phyloP scores from a whole-genome alignment of 2,329 filamentous ascomycete species.

The Fusarium sp. region DNA sequence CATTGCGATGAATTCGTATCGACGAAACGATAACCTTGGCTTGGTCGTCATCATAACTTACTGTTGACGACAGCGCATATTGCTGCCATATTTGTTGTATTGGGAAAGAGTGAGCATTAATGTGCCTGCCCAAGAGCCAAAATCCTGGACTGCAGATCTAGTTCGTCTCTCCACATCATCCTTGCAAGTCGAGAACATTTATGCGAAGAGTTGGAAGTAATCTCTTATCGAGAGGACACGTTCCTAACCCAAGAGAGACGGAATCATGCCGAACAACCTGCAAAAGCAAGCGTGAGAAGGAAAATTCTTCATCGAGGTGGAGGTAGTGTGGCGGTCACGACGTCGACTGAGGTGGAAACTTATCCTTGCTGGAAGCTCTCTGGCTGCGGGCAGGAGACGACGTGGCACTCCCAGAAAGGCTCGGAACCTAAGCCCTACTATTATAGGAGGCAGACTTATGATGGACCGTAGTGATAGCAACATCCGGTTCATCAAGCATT shows the following conservation, averaged over 20 bases:
- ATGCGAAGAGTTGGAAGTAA: conserved; percentile 29
- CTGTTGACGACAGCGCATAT: conserved; percentile 10
- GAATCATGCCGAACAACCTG: conserved; percentile 24
- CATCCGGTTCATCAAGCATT: conserved; percentile 19
- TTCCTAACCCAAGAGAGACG: conserved; percentile 22
- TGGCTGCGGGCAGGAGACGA: conserved; percentile 40
- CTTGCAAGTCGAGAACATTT: conserved; percentile 25
- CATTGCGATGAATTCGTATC: conserved; percentile 13
- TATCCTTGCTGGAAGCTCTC: conserved; percentile 33
- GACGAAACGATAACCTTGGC: conserved; percentile 16
- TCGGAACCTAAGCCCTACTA: conserved; percentile 36
- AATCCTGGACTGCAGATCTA: conserved; percentile 48
- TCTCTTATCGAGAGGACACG: conserved; percentile 26
- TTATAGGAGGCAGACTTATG: conserved; percentile 32
- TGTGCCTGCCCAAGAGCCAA: conserved; percentile 26
- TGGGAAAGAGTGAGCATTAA: conserved; percentile 15
- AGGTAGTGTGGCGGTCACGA: conserved; percentile 45
- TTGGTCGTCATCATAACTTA: conserved; percentile 9
- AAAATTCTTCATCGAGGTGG: conserved; percentile 47
- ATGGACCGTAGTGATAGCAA: conserved; percentile 25
- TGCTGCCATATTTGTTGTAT: conserved; percentile 13
- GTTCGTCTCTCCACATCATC: conserved; percentile 40
- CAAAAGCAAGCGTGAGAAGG: conserved; percentile 25
- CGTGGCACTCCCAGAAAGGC: conserved; percentile 45
- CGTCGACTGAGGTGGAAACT: conserved; percentile 46